A percentile compares a stretch with the other conserved stretches of the same genome.
phyloP scores from a whole-genome alignment of 2,329 filamentous ascomycete species.

The Pseudopyrenochaeta lycopersici region DNA sequence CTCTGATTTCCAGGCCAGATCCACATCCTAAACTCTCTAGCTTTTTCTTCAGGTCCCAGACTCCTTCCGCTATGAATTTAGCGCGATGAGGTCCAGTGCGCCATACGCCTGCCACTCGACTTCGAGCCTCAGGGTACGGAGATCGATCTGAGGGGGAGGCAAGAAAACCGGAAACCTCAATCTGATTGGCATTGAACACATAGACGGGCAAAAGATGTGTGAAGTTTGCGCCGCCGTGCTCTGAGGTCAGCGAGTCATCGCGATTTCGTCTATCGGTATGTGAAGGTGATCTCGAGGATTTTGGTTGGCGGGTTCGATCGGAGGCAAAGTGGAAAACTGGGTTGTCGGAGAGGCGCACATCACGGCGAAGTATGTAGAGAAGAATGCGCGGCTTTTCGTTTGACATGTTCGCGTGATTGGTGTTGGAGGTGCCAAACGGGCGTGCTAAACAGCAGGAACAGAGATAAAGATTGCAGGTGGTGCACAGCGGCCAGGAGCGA shows the following conservation, averaged over 20 bases:
- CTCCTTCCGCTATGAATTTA: conserved; percentile 75
- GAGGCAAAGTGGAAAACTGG: conserved; percentile 71
- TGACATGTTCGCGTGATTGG: conserved; percentile 29
- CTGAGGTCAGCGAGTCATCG: conserved; percentile 38
- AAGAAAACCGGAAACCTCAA: conserved; percentile 81
- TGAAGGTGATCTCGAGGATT: conserved; percentile 9
- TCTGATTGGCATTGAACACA: conserved; percentile 73
- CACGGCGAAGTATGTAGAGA: conserved; percentile 76
- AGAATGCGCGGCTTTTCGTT: conserved; percentile 58
- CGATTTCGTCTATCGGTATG: conserved; percentile 46
- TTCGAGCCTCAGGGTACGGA: conserved; percentile 75
- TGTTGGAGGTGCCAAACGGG: conserved; percentile 17
- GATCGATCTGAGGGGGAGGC: conserved; percentile 48
- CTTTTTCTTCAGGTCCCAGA: conserved; percentile 75
- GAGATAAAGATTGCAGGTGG: conserved; percentile 33
- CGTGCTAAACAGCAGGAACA: conserved; percentile 34
- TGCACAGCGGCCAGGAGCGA: conserved; percentile 41
- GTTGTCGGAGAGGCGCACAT: conserved; percentile 78
- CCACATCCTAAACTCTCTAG: conserved; percentile 68
- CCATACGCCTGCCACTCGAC: conserved; percentile 73
- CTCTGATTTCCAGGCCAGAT: conserved; percentile 65
- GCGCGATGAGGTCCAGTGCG: conserved; percentile 76
- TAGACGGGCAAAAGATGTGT: conserved; percentile 73
- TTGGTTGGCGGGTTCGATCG: conserved; percentile 25
- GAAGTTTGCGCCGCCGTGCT: conserved; percentile 29